Percentiles rank a stretch among this genome's conserved stretches.
Evolutionary conservation across 1,284 basidiomycete species (phyloP).

Genomic region (Trametes polyzona): DNA sequence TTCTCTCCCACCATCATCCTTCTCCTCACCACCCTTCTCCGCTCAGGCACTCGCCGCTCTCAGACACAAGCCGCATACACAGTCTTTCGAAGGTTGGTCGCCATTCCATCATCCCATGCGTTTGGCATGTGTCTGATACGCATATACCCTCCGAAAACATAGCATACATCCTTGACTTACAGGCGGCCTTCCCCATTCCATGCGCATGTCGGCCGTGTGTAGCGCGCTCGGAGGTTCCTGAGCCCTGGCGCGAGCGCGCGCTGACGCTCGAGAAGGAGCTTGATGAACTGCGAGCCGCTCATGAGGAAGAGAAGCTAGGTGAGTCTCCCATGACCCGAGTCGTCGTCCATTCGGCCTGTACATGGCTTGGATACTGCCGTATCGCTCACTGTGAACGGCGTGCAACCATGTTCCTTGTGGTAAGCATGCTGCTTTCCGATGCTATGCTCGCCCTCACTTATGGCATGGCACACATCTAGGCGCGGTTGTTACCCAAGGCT

Average conservation of each 20-base stretch:
- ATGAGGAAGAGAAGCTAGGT: constrained; percentile 49
- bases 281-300: constrained; percentile 40
- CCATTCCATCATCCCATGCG: neutral
- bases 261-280: constrained; percentile 49
- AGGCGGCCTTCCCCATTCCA: constrained; percentile 39
- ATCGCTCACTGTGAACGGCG: too few relatives aligned
- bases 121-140: neutral
- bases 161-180: constrained; percentile 53
- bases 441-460: too few relatives aligned
- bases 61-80: constrained; percentile 32
- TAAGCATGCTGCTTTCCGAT: too few relatives aligned
- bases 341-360: neutral
- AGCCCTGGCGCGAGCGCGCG: constrained; percentile 49
- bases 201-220: neutral
- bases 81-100: constrained; percentile 47
- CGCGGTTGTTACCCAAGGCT: too few relatives aligned
- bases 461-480: too few relatives aligned
- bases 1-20: constrained; percentile 1
- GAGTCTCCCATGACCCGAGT: constrained; percentile 21
- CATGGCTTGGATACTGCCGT: neutral
- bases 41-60: constrained; percentile 33
- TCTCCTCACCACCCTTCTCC: constrained; percentile 13
- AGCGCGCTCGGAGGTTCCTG: constrained; percentile 20
- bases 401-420: too few relatives aligned
- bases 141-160: neutral